phyloP scores from a whole-genome alignment of 495 filamentous ascomycete genomes.

The Aspergillus cavernicola region DNA sequence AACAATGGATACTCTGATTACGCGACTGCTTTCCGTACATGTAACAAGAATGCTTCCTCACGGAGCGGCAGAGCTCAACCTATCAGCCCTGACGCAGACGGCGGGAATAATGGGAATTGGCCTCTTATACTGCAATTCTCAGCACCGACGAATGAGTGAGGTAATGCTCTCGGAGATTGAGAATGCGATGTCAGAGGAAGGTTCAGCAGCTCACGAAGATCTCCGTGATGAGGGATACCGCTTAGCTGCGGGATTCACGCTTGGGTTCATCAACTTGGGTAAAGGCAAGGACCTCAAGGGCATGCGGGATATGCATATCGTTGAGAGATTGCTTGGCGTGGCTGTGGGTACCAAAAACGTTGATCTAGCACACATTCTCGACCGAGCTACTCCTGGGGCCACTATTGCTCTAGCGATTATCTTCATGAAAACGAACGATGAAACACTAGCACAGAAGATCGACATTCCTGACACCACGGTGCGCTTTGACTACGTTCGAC shows the following conservation, averaged over 20 bases:
- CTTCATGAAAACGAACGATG: constrained; percentile 95
- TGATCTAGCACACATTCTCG: constrained; percentile 82
- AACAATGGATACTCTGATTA: constrained; percentile 94
- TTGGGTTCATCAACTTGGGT: constrained; percentile 92
- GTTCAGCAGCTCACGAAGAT: constrained; percentile 55
- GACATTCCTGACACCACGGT: constrained; percentile 85
- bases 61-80: constrained; percentile 88
- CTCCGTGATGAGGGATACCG: constrained; percentile 92
- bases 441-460: constrained; percentile 83
- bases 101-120: constrained; percentile 98
- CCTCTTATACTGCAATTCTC: constrained; percentile 88
- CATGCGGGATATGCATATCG: constrained; percentile 88
- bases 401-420: constrained; percentile 89
- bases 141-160: constrained; percentile 97
- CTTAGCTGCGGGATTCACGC: constrained; percentile 86
- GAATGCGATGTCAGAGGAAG: constrained; percentile 71
- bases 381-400: constrained; percentile 86
- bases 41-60: constrained; percentile 89
- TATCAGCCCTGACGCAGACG: constrained; percentile 91
- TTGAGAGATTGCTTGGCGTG: constrained; percentile 78
- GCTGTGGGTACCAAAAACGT: constrained; percentile 86
- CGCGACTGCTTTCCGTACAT: constrained; percentile 94
- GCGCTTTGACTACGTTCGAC: constrained; percentile 92
- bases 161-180: constrained; percentile 98
- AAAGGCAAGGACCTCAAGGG: constrained; percentile 85